These are phyloP conservation scores for Trichoderma asperellum DNA, from an alignment of 2,329 filamentous ascomycete species.

Conservation along the genomic window DNA sequence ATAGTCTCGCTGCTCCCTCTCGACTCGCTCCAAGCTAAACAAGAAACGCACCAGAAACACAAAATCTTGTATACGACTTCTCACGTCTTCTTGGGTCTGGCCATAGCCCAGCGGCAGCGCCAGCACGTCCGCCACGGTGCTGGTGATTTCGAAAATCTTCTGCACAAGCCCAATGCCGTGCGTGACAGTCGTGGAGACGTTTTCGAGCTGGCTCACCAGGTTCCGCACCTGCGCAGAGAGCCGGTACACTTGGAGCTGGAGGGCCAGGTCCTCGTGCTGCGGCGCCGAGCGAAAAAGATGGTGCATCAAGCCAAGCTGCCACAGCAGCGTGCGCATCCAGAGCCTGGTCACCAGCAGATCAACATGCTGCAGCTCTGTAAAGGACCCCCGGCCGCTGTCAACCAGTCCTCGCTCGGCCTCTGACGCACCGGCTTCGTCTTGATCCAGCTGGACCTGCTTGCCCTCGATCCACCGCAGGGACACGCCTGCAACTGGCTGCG, in stretches of 20 bases:
- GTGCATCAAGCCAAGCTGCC: slow-evolving; percentile 48
- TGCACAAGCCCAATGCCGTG: slow-evolving; percentile 61
- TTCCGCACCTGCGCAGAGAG: slow-evolving; percentile 46
- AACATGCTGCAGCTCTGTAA: slow-evolving; percentile 47
- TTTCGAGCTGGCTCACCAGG: slow-evolving; percentile 43
- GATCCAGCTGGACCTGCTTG: slow-evolving; percentile 47
- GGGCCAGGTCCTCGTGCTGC: slow-evolving; percentile 44
- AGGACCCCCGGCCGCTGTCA: slow-evolving; percentile 34
- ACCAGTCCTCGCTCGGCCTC: slow-evolving; percentile 37
- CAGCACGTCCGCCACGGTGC: slow-evolving; percentile 62
- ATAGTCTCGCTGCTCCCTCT: slow-evolving; percentile 49
- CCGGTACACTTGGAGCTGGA: slow-evolving; percentile 46
- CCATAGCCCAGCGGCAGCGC: slow-evolving; percentile 51
- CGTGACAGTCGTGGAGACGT: slow-evolving; percentile 52
- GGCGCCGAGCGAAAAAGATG: slow-evolving; percentile 44
- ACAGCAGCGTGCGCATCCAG: slow-evolving; percentile 48
- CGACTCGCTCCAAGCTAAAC: slow-evolving; percentile 53
- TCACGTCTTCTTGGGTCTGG: slow-evolving; percentile 48
- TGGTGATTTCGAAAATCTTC: slow-evolving; percentile 64
- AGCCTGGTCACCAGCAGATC: slow-evolving; percentile 48
- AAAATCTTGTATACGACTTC: slow-evolving; percentile 57
- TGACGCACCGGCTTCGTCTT: slow-evolving; percentile 42
- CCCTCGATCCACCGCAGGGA: slow-evolving; percentile 47
- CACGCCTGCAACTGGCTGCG: slow-evolving; percentile 33
- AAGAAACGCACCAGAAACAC: slow-evolving; percentile 56